Conservation (phyloP, 139 green algal genomes). For the Chlorella sp. region DNA sequence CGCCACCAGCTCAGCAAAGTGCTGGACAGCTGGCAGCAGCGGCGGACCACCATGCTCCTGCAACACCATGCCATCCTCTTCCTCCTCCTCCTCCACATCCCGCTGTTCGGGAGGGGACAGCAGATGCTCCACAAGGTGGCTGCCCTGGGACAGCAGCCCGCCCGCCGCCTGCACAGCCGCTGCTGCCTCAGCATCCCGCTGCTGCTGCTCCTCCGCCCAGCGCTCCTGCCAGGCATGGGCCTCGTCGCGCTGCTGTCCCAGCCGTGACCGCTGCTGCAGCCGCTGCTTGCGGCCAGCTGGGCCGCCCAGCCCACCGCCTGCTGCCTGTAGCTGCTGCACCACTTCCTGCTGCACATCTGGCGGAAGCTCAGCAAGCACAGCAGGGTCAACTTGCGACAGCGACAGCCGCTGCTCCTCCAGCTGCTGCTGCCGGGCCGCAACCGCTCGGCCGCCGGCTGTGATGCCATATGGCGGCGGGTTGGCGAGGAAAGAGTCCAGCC, state of each 20-base stretch:
- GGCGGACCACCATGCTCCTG: not conserved
- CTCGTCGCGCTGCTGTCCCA: slow-evolving; percentile 4
- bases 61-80: not conserved
- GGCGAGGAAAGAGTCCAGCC: not conserved
- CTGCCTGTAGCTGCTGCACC: slow-evolving; percentile 31
- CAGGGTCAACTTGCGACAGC: slow-evolving; percentile 46
- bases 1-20: not conserved
- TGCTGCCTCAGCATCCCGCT: not conserved
- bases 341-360: slow-evolving; percentile 41
- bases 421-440: not conserved
- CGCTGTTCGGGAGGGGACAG: not conserved
- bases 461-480: not conserved
- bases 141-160: not conserved
- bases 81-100: not conserved
- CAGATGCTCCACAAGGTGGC: not conserved
- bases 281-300: not conserved
- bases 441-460: not conserved
- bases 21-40: not conserved
- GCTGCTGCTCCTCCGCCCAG: slow-evolving; percentile 3
- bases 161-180: not conserved
- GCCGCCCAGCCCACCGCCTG: not conserved
- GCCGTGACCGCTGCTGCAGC: not conserved
- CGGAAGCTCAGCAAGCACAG: slow-evolving; percentile 50
- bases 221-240: not conserved
- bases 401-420: not conserved